phyloP scores from a whole-genome alignment of 176 grass and related monocot genomes.

The Carex cristatella region DNA sequence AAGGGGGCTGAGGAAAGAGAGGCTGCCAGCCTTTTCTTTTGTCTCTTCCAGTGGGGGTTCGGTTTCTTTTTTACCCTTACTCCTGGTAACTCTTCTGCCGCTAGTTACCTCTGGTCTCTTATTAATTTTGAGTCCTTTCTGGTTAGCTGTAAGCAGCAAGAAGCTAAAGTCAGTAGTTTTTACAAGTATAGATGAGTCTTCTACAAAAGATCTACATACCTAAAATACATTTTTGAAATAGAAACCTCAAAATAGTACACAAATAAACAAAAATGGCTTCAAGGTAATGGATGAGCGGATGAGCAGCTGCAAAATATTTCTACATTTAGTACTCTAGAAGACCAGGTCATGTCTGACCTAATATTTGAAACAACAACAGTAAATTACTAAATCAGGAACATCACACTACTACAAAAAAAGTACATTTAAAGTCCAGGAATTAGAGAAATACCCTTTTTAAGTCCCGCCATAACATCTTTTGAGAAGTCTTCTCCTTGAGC shows the following conservation, averaged over 20 bases:
- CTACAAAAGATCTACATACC: neutral
- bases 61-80: conserved; percentile 11
- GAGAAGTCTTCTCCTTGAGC: conserved; percentile 21
- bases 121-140: neutral
- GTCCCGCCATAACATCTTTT: conserved; percentile 8
- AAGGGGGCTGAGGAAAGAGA: conserved; percentile 32
- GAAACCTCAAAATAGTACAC: neutral
- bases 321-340: conserved; percentile 7
- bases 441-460: conserved; percentile 27
- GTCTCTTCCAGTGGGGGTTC: neutral
- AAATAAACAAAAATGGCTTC: neutral
- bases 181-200: neutral
- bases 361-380: neutral
- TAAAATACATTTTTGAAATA: neutral
- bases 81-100: conserved; percentile 19
- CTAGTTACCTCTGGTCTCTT: neutral
- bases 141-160: conserved; percentile 27
- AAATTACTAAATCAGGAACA: neutral
- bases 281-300: neutral
- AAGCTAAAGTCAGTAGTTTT: neutral
- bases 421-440: neutral
- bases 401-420: neutral
- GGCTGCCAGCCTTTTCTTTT: neutral
- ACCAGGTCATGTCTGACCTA: neutral
- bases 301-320: neutral